phyloP scores from a whole-genome alignment of 768 basidiomycete genomes.

The Gelatoporia subvermispora region DNA sequence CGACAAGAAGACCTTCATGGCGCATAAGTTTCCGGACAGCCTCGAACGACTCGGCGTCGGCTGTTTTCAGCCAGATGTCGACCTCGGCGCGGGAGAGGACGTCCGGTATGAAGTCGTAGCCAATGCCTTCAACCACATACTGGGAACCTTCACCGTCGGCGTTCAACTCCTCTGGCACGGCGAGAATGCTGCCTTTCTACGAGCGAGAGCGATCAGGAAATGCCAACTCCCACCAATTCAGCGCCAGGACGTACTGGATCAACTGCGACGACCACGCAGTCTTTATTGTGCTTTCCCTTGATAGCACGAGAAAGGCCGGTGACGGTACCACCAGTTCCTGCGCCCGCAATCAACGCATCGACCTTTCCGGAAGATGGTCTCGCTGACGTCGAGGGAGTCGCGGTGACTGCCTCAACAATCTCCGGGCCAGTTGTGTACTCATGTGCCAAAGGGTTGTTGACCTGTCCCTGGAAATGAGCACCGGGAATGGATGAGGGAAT shows the following conservation, averaged over 20 bases:
- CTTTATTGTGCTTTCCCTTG: slow-evolving; percentile 71
- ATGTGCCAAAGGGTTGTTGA: slow-evolving; percentile 87
- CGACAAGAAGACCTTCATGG: slow-evolving; percentile 84
- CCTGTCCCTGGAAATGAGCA: slow-evolving; percentile 30
- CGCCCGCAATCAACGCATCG: slow-evolving; percentile 77
- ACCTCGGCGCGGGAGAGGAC: slow-evolving; percentile 72
- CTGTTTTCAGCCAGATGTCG: slow-evolving; percentile 82
- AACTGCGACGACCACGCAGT: slow-evolving; percentile 74
- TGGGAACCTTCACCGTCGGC: slow-evolving; percentile 38
- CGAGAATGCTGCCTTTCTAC: slow-evolving; percentile 88
- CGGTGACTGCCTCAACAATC: slow-evolving; percentile 73
- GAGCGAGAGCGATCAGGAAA: slow-evolving; percentile 5
- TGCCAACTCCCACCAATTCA: too few relatives aligned
- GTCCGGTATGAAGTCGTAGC: slow-evolving; percentile 89
- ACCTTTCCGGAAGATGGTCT: slow-evolving; percentile 69
- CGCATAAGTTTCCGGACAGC: slow-evolving; percentile 75
- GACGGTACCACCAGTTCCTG: slow-evolving; percentile 94
- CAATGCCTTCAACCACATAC: slow-evolving; percentile 94
- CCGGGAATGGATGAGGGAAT: neutral
- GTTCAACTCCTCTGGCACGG: slow-evolving; percentile 64
- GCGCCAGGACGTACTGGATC: slow-evolving; percentile 94
- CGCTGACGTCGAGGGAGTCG: slow-evolving; percentile 54
- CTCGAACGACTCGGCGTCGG: slow-evolving; percentile 75
- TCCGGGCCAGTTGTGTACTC: slow-evolving; percentile 89
- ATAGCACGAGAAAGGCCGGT: slow-evolving; percentile 81